Percentiles rank a stretch among this genome's conserved stretches.
phyloP scores from a whole-genome alignment of 257 asterid genomes.

The Ballota nigra region DNA sequence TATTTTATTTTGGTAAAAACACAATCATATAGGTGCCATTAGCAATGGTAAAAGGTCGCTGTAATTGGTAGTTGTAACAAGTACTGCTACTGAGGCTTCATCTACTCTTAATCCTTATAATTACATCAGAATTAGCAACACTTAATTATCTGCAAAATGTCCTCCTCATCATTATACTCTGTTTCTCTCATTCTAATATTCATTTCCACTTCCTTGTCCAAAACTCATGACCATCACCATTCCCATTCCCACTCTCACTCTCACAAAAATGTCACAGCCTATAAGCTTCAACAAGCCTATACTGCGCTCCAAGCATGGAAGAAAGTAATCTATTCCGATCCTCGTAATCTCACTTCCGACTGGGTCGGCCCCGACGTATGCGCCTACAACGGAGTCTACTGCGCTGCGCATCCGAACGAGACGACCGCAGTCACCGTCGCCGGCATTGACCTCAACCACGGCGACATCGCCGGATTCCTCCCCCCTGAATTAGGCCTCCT shows the following conservation, averaged over 20 bases:
- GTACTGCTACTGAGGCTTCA: conserved; percentile 15
- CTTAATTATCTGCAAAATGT: conserved; percentile 27
- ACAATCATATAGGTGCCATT: conserved; percentile 34
- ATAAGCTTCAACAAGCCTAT: conserved; percentile 49
- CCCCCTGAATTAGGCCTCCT: conserved; percentile 71
- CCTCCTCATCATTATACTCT: conserved; percentile 34
- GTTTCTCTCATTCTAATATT: conserved; percentile 11
- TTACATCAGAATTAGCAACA: not conserved
- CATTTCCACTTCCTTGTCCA: conserved; percentile 33
- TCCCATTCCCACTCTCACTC: conserved; percentile 26
- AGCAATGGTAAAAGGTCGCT: conserved; percentile 46
- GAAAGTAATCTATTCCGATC: conserved; percentile 61
- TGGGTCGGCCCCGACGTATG: conserved; percentile 69
- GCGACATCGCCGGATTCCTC: conserved; percentile 62
- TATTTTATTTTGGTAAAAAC: conserved; percentile 28
- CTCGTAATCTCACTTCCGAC: conserved; percentile 45
- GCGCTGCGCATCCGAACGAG: conserved; percentile 48
- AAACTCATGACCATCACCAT: conserved; percentile 31
- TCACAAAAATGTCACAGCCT: conserved; percentile 15
- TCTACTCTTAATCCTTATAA: conserved; percentile 16
- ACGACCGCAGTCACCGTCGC: conserved; percentile 40
- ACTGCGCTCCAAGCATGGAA: conserved; percentile 66
- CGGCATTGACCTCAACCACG: conserved; percentile 67
- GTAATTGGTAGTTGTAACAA: conserved; percentile 61
- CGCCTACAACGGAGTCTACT: conserved; percentile 51